Evolutionary conservation across 768 basidiomycete genomes (phyloP).

Genomic region (Suillus cothurnatus): DNA sequence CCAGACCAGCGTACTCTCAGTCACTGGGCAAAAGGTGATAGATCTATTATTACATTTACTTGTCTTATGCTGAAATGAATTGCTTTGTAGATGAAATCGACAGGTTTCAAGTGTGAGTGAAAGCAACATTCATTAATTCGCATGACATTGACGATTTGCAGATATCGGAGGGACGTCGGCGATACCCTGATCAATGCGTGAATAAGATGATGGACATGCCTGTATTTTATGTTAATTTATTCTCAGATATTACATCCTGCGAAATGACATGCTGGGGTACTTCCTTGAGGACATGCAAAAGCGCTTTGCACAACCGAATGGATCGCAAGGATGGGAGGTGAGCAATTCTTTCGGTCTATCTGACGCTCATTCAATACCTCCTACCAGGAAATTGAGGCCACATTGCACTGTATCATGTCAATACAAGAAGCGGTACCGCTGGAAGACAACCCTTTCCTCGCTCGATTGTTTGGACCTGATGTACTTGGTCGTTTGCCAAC

Average conservation of each 20-base stretch:
- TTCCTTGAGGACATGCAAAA: constrained; percentile 65
- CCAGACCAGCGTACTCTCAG: constrained; percentile 47
- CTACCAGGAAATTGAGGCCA: constrained; percentile 79
- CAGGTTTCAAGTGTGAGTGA: constrained; percentile 73
- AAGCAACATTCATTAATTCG: not conserved
- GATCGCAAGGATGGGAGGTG: constrained; percentile 76
- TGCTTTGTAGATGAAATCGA: constrained; percentile 67
- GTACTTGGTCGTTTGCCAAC: constrained; percentile 72
- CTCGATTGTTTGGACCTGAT: constrained; percentile 69
- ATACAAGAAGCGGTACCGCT: constrained; percentile 84
- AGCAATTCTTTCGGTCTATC: constrained; percentile 5
- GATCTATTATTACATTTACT: not conserved
- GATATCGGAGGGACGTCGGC: constrained; percentile 84
- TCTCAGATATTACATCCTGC: constrained; percentile 81
- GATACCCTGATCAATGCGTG: constrained; percentile 90
- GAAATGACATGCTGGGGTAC: constrained; percentile 78
- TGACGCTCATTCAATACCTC: not conserved
- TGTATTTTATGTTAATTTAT: constrained; percentile 13
- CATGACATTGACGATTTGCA: constrained; percentile 29
- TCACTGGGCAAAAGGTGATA: constrained; percentile 72
- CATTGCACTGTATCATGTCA: constrained; percentile 82
- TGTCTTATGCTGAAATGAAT: constrained; percentile 2
- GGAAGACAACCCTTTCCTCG: constrained; percentile 54
- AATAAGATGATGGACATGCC: constrained; percentile 26
- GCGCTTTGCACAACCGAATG: constrained; percentile 47